These are phyloP conservation scores for Marasmius tenuissimus DNA, from an alignment of 1,284 basidiomycete species.

Conservation along the genomic window DNA sequence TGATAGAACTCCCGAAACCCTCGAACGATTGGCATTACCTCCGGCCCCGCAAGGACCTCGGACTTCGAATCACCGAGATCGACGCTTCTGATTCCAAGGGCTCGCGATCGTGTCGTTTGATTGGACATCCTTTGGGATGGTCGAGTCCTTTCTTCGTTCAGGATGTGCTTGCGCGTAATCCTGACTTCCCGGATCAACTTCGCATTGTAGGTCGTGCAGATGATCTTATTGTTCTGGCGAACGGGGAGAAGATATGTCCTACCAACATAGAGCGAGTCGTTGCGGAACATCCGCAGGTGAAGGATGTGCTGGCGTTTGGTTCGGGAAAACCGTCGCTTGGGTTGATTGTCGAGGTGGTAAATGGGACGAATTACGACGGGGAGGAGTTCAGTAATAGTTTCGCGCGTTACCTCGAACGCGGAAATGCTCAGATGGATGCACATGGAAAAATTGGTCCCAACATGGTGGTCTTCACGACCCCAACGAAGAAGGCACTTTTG, in stretches of 20 bases:
- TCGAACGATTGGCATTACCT: conserved; percentile 38
- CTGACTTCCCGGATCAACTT: conserved; percentile 24
- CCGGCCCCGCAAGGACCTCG: conserved; percentile 31
- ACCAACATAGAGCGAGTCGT: conserved; percentile 29
- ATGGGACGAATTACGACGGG: conserved; percentile 8
- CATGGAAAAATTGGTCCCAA: conserved; percentile 18
- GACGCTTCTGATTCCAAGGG: conserved; percentile 21
- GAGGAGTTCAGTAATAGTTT: conserved; percentile 16
- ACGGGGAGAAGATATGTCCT: conserved; percentile 37
- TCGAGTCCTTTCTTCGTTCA: conserved; percentile 31
- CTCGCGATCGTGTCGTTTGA: conserved; percentile 21
- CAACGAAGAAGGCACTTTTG: conserved; percentile 4
- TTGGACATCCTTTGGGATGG: conserved; percentile 32
- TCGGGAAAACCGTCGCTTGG: conserved; percentile 31
- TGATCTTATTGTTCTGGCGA: conserved; percentile 36
- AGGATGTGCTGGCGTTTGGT: conserved; percentile 36
- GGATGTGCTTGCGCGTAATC: conserved; percentile 33
- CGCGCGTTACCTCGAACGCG: conserved; percentile 28
- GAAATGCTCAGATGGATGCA: conserved; percentile 31
- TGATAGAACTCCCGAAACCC: conserved; percentile 26
- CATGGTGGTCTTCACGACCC: conserved; percentile 7
- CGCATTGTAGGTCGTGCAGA: conserved; percentile 33
- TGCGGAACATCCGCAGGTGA: conserved; percentile 32
- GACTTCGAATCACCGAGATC: conserved; percentile 24
- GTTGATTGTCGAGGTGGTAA: conserved; percentile 32